A percentile compares a stretch with the other conserved stretches of the same genome.
phyloP scores from a whole-genome alignment of 2,329 filamentous ascomycete genomes.

The Cladosporium oxysporum region DNA sequence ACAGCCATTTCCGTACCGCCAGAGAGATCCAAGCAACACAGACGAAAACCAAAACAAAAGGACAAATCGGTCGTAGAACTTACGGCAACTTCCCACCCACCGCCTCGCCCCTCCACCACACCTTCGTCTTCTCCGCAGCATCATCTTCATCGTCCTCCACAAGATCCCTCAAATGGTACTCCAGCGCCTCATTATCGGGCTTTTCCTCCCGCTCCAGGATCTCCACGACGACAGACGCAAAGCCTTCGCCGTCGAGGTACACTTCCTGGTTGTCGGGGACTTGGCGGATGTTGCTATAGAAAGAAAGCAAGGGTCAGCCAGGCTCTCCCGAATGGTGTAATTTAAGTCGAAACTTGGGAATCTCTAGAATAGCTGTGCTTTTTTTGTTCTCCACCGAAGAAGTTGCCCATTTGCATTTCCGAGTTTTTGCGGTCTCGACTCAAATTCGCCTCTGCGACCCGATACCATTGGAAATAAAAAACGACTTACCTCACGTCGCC shows the following conservation, averaged over 20 bases:
- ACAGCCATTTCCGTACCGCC: neutral
- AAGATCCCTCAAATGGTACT: slow-evolving; percentile 53
- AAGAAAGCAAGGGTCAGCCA: too few species aligned
- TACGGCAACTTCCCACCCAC: slow-evolving; percentile 41
- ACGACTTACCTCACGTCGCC: slow-evolving; percentile 68
- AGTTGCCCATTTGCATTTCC: too few species aligned
- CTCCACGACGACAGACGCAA: slow-evolving; percentile 86
- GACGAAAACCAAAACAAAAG: neutral
- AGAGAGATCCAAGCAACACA: neutral
- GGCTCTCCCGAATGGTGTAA: neutral
- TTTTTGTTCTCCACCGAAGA: too few species aligned
- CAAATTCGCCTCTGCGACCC: neutral
- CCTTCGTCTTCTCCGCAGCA: slow-evolving; percentile 38
- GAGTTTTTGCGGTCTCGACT: neutral
- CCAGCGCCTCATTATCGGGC: slow-evolving; percentile 66
- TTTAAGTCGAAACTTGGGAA: too few species aligned
- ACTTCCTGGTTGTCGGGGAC: slow-evolving; percentile 90
- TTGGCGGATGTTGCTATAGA: slow-evolving; percentile 66
- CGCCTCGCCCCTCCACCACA: slow-evolving; percentile 36
- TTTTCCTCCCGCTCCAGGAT: slow-evolving; percentile 80
- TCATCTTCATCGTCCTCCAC: slow-evolving; percentile 38
- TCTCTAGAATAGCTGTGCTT: neutral
- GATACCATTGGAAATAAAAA: neutral
- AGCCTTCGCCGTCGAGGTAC: slow-evolving; percentile 79
- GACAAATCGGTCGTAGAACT: slow-evolving; percentile 23